Evolutionary conservation across 2,329 filamentous ascomycete species (phyloP).

Genomic region (Dactylellina haptotyla): DNA sequence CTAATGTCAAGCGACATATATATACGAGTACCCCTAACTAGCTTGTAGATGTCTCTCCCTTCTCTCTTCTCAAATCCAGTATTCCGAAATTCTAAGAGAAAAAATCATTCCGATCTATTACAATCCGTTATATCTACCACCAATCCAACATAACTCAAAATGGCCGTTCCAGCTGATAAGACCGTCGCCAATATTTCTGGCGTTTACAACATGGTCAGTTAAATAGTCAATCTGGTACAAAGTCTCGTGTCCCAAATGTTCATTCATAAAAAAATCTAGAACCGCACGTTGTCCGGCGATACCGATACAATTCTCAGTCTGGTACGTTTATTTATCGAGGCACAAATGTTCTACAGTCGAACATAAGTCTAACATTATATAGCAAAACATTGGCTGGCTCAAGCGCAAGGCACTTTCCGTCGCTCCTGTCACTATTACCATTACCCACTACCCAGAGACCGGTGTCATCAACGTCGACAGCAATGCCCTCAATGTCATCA

Average conservation of each 20-base stretch:
- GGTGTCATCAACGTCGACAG: constrained; percentile 78
- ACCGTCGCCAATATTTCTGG: constrained; percentile 75
- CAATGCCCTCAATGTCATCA: constrained; percentile 75
- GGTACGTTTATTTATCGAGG: constrained; percentile 59
- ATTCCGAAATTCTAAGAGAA: constrained; percentile 2
- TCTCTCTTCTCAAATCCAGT: not conserved
- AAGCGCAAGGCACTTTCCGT: constrained; percentile 76
- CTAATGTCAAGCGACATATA: constrained; percentile 15
- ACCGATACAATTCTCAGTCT: constrained; percentile 75
- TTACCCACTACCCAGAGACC: constrained; percentile 63
- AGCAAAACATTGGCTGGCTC: constrained; percentile 76
- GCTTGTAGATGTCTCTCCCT: not conserved
- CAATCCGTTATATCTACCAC: not conserved
- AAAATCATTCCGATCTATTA: constrained; percentile 51
- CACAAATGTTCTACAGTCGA: too few species aligned
- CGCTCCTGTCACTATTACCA: constrained; percentile 71
- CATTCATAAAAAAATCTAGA: constrained; percentile 65
- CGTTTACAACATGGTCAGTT: constrained; percentile 74
- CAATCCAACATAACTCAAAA: constrained; percentile 61
- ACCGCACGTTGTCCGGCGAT: constrained; percentile 76
- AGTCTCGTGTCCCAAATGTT: not conserved
- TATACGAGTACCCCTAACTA: constrained; percentile 5
- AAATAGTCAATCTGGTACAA: not conserved
- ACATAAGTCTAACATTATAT: too few species aligned
- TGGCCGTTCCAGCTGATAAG: constrained; percentile 77